Evolutionary conservation across 225 moss, liverwort and hornwort species (phyloP).

Genomic region (Marchantia polymorpha): DNA sequence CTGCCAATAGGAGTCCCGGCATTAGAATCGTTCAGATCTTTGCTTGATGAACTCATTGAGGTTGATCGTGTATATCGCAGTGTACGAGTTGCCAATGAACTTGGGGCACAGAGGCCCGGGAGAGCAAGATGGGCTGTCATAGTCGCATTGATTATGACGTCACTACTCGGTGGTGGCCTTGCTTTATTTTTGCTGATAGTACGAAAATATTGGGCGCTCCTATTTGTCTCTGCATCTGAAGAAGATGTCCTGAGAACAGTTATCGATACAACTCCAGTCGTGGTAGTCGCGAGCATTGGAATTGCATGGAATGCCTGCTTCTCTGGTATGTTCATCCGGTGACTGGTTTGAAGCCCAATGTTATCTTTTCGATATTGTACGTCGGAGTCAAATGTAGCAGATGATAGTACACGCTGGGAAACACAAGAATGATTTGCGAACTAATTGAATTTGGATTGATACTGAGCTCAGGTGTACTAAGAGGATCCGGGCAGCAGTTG

Average conservation of each 20-base stretch:
- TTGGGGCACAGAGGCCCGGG: conserved; percentile 51
- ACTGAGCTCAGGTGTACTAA: conserved; percentile 32
- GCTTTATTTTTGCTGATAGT: conserved; percentile 27
- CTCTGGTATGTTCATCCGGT: conserved; percentile 27
- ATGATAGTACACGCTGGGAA: not conserved
- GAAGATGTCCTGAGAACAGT: conserved; percentile 33
- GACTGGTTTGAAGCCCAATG: not conserved
- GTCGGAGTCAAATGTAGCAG: not conserved
- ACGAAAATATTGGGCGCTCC: conserved; percentile 33
- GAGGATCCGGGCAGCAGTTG: conserved; percentile 51
- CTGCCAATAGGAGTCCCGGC: too few relatives aligned
- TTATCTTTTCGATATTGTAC: not conserved
- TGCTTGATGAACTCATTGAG: too few relatives aligned
- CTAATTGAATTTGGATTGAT: not conserved
- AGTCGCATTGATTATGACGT: conserved; percentile 32
- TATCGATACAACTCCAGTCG: conserved; percentile 18
- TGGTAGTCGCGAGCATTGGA: conserved; percentile 24
- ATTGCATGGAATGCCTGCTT: conserved; percentile 34
- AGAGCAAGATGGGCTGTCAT: conserved; percentile 39
- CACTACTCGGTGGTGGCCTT: conserved; percentile 22
- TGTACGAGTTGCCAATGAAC: conserved; percentile 50
- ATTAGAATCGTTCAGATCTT: too few relatives aligned
- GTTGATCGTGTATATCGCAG: conserved; percentile 15
- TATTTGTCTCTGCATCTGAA: conserved; percentile 39
- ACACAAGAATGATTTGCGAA: not conserved